Base-by-base conservation (phyloP, 768 basidiomycete species). In the Amyloporia xantha region DNA sequence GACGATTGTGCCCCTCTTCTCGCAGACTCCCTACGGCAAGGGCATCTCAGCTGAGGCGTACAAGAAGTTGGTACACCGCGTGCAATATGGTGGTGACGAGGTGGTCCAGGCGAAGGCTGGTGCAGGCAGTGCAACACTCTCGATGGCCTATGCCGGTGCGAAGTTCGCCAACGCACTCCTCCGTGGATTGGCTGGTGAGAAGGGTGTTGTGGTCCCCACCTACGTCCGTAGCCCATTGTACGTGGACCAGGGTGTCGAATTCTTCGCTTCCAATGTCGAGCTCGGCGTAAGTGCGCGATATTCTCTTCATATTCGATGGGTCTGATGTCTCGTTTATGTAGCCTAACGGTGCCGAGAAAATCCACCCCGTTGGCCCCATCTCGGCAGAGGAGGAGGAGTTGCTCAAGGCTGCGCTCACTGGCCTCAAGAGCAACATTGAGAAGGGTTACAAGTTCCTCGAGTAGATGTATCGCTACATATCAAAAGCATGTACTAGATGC, bases 81-180 rank as follows among this genome's bases (percentile, higher is more conserved):
- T 98, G 64, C 95, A 99, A 67, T 98, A 81, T 59, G 95, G 95
- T 65, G 95, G 95, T 70, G 95, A 99, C 61, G 94, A 97, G 71
- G 94, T 97, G 54, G 95, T 98, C 64, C 85, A 96, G 77, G 94
- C 94, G 44, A 98, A 98, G 78, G 93, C 94, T 56, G 84, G 85
- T 56, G 81, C 84, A 35, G 85, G 84, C 46, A 79, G 76, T 36
- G 84, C 84, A 28, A 87, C 84, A 23, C 77, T 87, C 50, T 84
- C 82, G 47, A 87, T 87, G 85, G 82, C 83, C 11, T 84, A 81
- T 62, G 83, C 86, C 47, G 84, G 81, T 58, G 82, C 84, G 62
- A 80, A 80, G 68, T 87, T 85, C 65, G 70, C 85, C 47, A 71
- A 80, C 54, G 57, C 66, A 21, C 67, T 86, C 55, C 66, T 86